Base-by-base conservation (phyloP, 2,329 filamentous ascomycete species). In the Penicillium sp. region DNA sequence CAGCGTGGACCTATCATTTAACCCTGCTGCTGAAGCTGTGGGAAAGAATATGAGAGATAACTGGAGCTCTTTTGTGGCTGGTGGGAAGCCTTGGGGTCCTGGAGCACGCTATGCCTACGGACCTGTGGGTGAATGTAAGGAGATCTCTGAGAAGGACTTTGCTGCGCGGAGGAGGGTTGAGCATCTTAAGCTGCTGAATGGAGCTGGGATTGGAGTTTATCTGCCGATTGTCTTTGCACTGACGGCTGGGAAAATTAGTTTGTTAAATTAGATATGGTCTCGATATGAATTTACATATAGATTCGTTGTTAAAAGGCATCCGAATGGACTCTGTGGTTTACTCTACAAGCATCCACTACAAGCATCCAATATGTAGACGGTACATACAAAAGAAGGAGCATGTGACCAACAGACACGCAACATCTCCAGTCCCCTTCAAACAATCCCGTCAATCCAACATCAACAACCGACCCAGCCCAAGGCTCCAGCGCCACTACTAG, bases 191-290 rank as follows among this genome's bases (percentile, higher is more conserved):
- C 56, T 66, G 19, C 69, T 79, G 29, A 67, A 68, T 48, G 68
- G 73, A 45, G 73, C 74, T 53, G 73, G 73, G 1, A 62, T 64
- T 17, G 63, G 60, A 19, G 70, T 71, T 19, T 73, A 77, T 62
- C 67, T 73, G 59, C 73, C 68, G 4, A 73, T 76, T 54, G 64
- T 71, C 46, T 72, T 64, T 56, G 72, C 67, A 19, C 69, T 78
- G 60, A 75, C 75, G 8, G 76, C 73, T 17, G 80, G 80, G 5
- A 77, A 76, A 50, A 79, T 82, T 29, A 82, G 77, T 64, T 65
- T 82, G 41, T 59, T 79, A 17, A 81, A 80, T 59, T 78, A 72
- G 58, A 63, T 38, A 53, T 49, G n/a, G 50, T 30, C 8, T 50
- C 35, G 15, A 26, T 21, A 21, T 21, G 26, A 26, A 6, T 26